Conservation (phyloP, 805 yeast species). For the Kodamaea jinghongensis region DNA sequence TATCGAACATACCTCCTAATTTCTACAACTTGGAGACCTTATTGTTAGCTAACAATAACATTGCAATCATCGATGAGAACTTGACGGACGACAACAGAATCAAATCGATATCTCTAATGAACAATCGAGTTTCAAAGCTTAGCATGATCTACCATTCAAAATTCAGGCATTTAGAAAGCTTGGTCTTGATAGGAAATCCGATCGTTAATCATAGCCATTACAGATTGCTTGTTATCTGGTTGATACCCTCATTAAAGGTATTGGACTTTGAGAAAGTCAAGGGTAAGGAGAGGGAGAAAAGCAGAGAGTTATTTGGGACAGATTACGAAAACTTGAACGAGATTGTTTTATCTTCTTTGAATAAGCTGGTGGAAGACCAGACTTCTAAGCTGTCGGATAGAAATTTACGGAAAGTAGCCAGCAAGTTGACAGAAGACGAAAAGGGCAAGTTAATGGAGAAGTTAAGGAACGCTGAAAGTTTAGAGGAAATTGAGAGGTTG, state of each 20-base stretch:
- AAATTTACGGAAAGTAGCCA: slow-evolving; percentile 33
- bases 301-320: slow-evolving; percentile 42
- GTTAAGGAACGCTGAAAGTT: slow-evolving; percentile 59
- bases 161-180: slow-evolving; percentile 42
- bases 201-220: slow-evolving; percentile 51
- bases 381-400: slow-evolving; percentile 24
- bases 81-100: slow-evolving; percentile 39
- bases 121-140: slow-evolving; percentile 50
- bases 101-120: slow-evolving; percentile 48
- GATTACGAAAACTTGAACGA: slow-evolving; percentile 18
- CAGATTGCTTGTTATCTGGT: slow-evolving; percentile 56
- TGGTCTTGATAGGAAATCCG: slow-evolving; percentile 60
- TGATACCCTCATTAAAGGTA: slow-evolving; percentile 58
- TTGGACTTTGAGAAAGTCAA: slow-evolving; percentile 69
- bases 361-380: slow-evolving; percentile 13
- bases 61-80: slow-evolving; percentile 39
- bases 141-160: slow-evolving; percentile 28
- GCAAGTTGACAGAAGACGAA: slow-evolving; percentile 55
- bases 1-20: slow-evolving; percentile 48
- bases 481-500: slow-evolving; percentile 73
- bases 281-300: slow-evolving; percentile 47
- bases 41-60: slow-evolving; percentile 61
- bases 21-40: slow-evolving; percentile 47
- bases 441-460: slow-evolving; percentile 48
- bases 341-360: slow-evolving; percentile 13